Base-by-base conservation (phyloP, 2,329 filamentous ascomycete genomes). In the Sarocladiaceae sp. region DNA sequence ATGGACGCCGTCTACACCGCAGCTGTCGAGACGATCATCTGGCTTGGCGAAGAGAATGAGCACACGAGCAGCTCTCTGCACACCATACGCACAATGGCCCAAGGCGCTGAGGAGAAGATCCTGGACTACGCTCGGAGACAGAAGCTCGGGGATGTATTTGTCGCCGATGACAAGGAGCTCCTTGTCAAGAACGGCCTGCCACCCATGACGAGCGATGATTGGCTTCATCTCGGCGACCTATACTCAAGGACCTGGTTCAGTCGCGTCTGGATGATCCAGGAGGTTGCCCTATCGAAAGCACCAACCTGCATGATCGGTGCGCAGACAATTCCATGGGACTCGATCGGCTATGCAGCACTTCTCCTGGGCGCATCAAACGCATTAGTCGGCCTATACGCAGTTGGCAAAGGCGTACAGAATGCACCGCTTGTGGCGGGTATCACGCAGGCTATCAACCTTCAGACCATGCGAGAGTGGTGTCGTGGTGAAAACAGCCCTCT, bases 261-360 rank as follows among this genome's bases (percentile, higher is more conserved):
- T 4, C 59, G 63, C 2, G 58, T 62, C 17, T 66, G 63, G 63
- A 60, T 61, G 51, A 54, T 64, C 22, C 63, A 64, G 29, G 63
- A 65, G 50, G 57, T 60, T 3, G 60, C 59, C 11, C 47, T 65
- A 3, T 59, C 60, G 4, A 23, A 20, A 4, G 50, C 54, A 3
- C 54, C 60, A 1, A 55, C 55, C 2, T 55, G 63, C 8, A 46
- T 63, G 18, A 56, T 62, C 15, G 61, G 62, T 1, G 18, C 18
- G 2, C 52, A 59, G 20, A 49, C 51, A 3, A 42, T 59, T 3
- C 52, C 57, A 11, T 60, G 57, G 57, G 55, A 58, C 10, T 33
- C 39, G 15, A 23, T 60, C 17, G 58, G 57, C 5, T 50, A 59
- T 17, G 35, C 56, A 2, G 54, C 60, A 8, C 50, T 58, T 5